Evolutionary conservation across 164 flowering plant genomes (phyloP).

Genomic region (Warburgia ugandensis): DNA sequence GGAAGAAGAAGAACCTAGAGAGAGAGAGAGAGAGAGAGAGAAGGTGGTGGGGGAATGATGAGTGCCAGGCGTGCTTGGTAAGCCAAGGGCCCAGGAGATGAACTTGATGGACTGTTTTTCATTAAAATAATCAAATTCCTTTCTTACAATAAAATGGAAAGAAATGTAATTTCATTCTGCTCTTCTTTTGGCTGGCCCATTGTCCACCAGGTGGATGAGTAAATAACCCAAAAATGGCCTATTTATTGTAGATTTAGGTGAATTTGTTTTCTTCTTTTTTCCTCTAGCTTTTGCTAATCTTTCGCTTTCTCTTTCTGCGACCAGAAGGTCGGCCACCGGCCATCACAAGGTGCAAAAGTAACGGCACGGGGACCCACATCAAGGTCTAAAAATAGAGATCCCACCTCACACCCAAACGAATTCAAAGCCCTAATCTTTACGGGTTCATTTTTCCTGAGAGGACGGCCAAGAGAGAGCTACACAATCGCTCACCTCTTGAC

Average conservation of each 20-base stretch:
- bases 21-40: constrained; percentile 17
- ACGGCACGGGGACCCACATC: too few species aligned
- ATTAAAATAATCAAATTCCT: constrained; percentile 5
- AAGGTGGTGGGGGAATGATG: constrained; percentile 36
- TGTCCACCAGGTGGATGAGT: background rate
- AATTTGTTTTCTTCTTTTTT: background rate
- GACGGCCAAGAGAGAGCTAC: too few species aligned
- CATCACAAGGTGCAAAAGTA: background rate
- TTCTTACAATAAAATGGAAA: background rate
- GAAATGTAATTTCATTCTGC: background rate
- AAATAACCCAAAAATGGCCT: background rate
- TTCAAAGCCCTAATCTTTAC: too few species aligned
- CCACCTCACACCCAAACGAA: too few species aligned
- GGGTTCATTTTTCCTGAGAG: too few species aligned
- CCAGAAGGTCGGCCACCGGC: constrained; percentile 6
- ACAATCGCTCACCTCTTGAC: too few species aligned
- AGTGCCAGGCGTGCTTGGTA: constrained; percentile 64
- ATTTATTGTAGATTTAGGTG: background rate
- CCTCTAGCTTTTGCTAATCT: too few species aligned
- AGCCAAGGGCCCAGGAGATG: constrained; percentile 19
- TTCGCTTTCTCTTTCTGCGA: background rate
- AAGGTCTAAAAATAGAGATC: too few species aligned
- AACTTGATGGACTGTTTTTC: constrained; percentile 33
- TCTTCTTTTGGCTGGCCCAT: background rate
- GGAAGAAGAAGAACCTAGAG: too few species aligned